These are phyloP conservation scores for Crithidia brevicula DNA, from an alignment of 208 protist genomes.

Conservation along the genomic window DNA sequence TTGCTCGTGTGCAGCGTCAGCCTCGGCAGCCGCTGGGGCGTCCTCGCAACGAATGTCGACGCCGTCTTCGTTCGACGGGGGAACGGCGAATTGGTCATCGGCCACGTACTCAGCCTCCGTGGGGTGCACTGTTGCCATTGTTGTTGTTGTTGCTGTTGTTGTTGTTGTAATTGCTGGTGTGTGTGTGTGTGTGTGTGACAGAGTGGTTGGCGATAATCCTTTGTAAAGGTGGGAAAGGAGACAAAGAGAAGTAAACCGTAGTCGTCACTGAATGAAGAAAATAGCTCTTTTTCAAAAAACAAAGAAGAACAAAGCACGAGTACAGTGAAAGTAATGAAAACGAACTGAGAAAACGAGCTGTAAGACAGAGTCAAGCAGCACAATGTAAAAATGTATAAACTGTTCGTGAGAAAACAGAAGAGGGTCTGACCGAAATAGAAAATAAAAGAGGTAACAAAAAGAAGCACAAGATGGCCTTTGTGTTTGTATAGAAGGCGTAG, in stretches of 20 bases:
- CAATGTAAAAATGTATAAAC: not conserved
- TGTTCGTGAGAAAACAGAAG: not conserved
- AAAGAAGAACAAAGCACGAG: too few relatives aligned
- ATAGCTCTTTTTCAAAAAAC: too few relatives aligned
- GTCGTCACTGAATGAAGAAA: too few relatives aligned
- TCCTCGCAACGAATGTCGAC: not conserved
- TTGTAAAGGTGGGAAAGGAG: too few relatives aligned
- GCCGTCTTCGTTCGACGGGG: not conserved
- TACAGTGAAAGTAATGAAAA: too few relatives aligned
- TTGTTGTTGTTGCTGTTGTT: not conserved
- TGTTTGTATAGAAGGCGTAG: too few relatives aligned
- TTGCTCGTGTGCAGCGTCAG: not conserved
- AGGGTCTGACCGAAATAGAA: not conserved
- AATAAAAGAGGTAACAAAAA: not conserved
- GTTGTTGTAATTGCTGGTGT: too few relatives aligned
- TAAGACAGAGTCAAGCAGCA: too few relatives aligned
- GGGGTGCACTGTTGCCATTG: not conserved
- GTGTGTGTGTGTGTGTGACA: too few relatives aligned
- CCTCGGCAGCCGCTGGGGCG: not conserved
- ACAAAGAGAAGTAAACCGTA: too few relatives aligned
- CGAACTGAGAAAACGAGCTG: too few relatives aligned
- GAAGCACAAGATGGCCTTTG: not conserved
- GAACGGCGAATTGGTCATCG: constrained; percentile 1
- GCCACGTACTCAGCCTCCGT: not conserved
- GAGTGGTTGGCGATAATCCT: too few relatives aligned